Conservation (phyloP, 257 asterid species). For the Asclepias syriaca region DNA sequence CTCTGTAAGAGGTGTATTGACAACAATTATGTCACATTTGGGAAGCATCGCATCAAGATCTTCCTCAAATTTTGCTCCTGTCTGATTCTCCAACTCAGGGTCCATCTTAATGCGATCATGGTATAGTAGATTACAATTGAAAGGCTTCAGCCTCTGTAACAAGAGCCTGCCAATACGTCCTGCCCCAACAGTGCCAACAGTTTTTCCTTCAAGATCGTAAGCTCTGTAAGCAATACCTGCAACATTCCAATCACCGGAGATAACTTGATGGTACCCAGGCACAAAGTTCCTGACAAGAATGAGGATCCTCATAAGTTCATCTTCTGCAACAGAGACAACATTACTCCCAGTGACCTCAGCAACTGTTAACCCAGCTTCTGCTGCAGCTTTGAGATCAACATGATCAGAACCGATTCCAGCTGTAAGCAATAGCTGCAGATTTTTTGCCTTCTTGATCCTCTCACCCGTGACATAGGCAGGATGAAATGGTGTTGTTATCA, state of each 20-base stretch:
- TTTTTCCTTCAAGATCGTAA: constrained; percentile 96
- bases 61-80: constrained; percentile 82
- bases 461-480: constrained; percentile 98
- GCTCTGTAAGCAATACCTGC: constrained; percentile 86
- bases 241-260: constrained; percentile 88
- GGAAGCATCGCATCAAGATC: constrained; percentile 89
- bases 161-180: constrained; percentile 85
- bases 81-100: constrained; percentile 63
- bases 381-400: constrained; percentile 91
- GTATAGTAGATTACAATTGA: constrained; percentile 80
- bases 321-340: constrained; percentile 91
- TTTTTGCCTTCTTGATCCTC: constrained; percentile 87
- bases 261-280: constrained; percentile 87
- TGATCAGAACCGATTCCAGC: constrained; percentile 99
- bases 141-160: constrained; percentile 91
- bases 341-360: constrained; percentile 99
- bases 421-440: constrained; percentile 77
- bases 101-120: constrained; percentile 89
- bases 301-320: constrained; percentile 94
- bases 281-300: constrained; percentile 86
- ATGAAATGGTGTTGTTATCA: constrained; percentile 95
- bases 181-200: constrained; percentile 99
- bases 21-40: constrained; percentile 78
- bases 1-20: constrained; percentile 79
- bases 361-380: constrained; percentile 91